Evolutionary conservation across 164 flowering plant species (phyloP).

Genomic region (Taxillus chinensis): DNA sequence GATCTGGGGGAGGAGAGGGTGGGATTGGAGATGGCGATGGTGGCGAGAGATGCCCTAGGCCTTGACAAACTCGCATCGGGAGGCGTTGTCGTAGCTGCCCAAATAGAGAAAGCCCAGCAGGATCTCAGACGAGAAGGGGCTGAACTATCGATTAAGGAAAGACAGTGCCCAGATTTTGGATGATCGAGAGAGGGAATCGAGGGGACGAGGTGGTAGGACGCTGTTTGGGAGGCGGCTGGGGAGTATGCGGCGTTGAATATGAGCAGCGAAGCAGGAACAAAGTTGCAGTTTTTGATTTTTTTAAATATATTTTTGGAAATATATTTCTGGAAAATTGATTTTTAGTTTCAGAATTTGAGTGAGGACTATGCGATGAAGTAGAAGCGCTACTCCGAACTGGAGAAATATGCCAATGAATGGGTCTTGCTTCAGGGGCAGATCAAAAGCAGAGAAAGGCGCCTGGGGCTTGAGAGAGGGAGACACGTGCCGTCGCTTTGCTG

Average conservation of each 20-base stretch:
- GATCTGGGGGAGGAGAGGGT: too few relatives aligned
- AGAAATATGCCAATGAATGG: not conserved
- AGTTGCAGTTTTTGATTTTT: not conserved
- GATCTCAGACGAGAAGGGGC: conserved; percentile 86
- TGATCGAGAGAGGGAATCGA: too few relatives aligned
- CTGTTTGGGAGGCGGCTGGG: conserved; percentile 35
- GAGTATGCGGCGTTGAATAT: conserved; percentile 32
- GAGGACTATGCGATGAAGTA: conserved; percentile 8
- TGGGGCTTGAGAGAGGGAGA: conserved; percentile 9
- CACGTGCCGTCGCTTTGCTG: too few relatives aligned
- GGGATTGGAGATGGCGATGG: too few relatives aligned
- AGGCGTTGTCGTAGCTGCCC: conserved; percentile 95
- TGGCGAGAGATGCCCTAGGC: conserved; percentile 78
- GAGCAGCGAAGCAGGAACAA: not conserved
- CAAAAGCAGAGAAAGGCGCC: conserved; percentile 11
- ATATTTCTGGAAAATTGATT: not conserved
- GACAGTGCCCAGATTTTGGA: too few relatives aligned
- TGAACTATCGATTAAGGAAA: conserved; percentile 16
- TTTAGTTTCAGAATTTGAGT: conserved; percentile 8
- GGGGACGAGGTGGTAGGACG: conserved; percentile 10
- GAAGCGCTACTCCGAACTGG: not conserved
- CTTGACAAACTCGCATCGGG: conserved; percentile 81
- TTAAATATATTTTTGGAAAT: too few relatives aligned
- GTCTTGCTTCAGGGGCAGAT: conserved; percentile 11
- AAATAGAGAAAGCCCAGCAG: conserved; percentile 79